Percentiles rank a stretch among this genome's conserved stretches.
Conservation (phyloP, 352 stramenopile species). For the Phytophthora cryptogea region DNA sequence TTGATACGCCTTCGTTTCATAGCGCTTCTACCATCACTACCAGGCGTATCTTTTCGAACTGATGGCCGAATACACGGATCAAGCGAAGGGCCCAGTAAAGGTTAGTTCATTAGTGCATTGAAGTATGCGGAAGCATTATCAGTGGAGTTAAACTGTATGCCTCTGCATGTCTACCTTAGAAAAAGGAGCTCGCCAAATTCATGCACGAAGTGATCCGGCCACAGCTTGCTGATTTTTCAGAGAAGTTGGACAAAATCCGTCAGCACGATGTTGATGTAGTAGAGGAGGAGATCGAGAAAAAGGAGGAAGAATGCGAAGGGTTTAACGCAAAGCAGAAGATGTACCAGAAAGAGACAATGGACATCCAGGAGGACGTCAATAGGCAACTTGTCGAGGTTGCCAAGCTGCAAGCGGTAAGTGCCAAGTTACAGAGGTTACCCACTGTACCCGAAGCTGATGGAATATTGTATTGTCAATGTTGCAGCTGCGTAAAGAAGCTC, state of each 20-base stretch:
- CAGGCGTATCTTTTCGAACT: conserved; percentile 70
- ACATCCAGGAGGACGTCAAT: conserved; percentile 64
- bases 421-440: neutral
- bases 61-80: conserved; percentile 73
- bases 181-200: conserved; percentile 69
- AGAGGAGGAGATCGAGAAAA: conserved; percentile 60
- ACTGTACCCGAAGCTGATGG: neutral
- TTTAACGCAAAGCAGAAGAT: conserved; percentile 60
- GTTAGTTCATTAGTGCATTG: conserved; percentile 27
- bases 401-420: conserved; percentile 64
- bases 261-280: conserved; percentile 58
- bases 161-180: conserved; percentile 35
- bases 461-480: neutral
- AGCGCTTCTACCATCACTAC: conserved; percentile 81
- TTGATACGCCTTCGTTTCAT: conserved; percentile 1
- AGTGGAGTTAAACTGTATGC: neutral
- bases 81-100: conserved; percentile 62
- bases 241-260: conserved; percentile 67
- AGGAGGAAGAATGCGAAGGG: conserved; percentile 56
- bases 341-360: conserved; percentile 63
- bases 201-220: conserved; percentile 58
- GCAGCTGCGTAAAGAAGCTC: conserved; percentile 72
- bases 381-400: conserved; percentile 66
- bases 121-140: neutral
- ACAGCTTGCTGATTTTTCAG: conserved; percentile 55